A percentile compares a stretch with the other conserved stretches of the same genome.
Conservation (phyloP, 1,284 basidiomycete genomes). For the Ceratobasidium sp. region DNA sequence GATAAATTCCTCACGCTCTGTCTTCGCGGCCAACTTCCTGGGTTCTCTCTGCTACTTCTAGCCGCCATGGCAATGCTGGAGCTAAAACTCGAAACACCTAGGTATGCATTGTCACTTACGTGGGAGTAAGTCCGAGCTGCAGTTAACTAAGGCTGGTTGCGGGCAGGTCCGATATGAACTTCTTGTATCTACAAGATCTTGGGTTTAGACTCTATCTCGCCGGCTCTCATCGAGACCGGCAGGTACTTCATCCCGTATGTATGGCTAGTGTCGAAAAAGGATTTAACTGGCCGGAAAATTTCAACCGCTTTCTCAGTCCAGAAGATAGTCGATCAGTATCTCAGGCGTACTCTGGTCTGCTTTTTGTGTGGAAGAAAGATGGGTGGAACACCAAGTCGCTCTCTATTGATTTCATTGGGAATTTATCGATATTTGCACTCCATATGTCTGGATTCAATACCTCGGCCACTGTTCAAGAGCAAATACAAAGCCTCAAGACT, state of each 20-base stretch:
- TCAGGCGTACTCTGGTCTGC: background rate
- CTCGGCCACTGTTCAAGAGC: background rate
- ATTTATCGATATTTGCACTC: background rate
- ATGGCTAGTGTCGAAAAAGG: background rate
- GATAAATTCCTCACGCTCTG: too few relatives aligned
- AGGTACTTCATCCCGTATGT: background rate
- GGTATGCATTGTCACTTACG: too few relatives aligned
- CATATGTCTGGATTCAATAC: background rate
- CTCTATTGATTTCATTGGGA: background rate
- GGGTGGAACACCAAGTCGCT: background rate
- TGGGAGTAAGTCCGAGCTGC: too few relatives aligned
- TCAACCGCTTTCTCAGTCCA: background rate
- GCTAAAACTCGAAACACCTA: too few relatives aligned
- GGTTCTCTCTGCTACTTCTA: too few relatives aligned
- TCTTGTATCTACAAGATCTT: background rate
- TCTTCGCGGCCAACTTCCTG: too few relatives aligned
- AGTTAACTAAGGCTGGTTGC: too few relatives aligned
- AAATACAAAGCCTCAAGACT: background rate
- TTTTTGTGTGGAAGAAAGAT: background rate
- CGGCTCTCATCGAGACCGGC: slow-evolving; percentile 1
- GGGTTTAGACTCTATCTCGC: background rate
- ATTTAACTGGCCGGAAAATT: background rate
- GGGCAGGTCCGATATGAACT: background rate
- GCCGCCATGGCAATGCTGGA: too few relatives aligned
- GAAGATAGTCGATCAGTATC: background rate